phyloP scores from a whole-genome alignment of 1,284 basidiomycete genomes.

The Wolfiporia cocos region DNA sequence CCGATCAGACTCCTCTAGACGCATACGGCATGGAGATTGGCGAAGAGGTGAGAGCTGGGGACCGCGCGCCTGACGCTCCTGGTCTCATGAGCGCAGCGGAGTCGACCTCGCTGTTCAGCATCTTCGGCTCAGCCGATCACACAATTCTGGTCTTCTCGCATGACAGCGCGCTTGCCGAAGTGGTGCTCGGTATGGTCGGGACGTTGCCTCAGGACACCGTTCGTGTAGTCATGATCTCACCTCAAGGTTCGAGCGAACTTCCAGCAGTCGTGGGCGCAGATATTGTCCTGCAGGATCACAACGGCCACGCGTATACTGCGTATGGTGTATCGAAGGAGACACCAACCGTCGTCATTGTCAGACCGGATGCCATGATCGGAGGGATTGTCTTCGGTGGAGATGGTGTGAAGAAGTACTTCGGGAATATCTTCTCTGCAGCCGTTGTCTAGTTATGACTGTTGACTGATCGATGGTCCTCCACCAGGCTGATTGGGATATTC shows the following conservation, averaged over 20 bases:
- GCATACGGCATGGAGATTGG: conserved; percentile 15
- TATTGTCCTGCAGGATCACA: background rate
- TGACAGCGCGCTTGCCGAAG: background rate
- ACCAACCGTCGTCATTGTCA: background rate
- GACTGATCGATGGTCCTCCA: too few relatives aligned
- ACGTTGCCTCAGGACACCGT: conserved; percentile 15
- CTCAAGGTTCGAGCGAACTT: too few relatives aligned
- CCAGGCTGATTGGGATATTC: too few relatives aligned
- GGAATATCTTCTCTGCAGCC: background rate
- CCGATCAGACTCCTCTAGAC: conserved; percentile 13
- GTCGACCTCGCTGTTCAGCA: conserved; percentile 19
- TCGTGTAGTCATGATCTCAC: background rate
- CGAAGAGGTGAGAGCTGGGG: conserved; percentile 33
- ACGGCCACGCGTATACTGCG: conserved; percentile 1
- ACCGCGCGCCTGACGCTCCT: conserved; percentile 39
- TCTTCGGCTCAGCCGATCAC: conserved; percentile 18
- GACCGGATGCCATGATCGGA: conserved; percentile 16
- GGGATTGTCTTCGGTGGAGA: conserved; percentile 9
- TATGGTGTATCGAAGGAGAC: background rate
- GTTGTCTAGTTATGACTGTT: too few relatives aligned
- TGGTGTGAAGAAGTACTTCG: conserved; percentile 5
- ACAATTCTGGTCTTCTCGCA: conserved; percentile 23
- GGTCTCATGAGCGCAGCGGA: conserved; percentile 20
- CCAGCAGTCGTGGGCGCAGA: background rate
- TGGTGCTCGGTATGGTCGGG: background rate